Evolutionary conservation across 1,284 basidiomycete genomes (phyloP).

Genomic region (Ceratobasidium sp.): DNA sequence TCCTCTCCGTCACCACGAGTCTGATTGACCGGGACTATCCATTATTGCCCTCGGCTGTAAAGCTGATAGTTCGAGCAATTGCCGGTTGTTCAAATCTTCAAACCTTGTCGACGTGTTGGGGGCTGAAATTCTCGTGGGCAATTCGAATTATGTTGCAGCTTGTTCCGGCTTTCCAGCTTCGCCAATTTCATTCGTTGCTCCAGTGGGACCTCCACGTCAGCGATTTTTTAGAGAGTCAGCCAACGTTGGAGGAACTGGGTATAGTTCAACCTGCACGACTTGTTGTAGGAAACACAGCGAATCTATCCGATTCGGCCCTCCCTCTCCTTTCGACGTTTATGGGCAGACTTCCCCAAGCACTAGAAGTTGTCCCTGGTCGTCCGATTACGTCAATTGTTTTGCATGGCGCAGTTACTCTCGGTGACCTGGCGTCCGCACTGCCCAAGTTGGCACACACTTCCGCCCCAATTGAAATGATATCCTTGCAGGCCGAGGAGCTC

Average conservation of each 20-base stretch:
- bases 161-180: conserved; percentile 9
- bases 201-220: conserved; percentile 16
- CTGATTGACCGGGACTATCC: conserved; percentile 1
- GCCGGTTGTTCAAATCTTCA: conserved; percentile 25
- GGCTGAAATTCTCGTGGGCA: no score
- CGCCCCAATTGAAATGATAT: neutral
- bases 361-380: conserved; percentile 5
- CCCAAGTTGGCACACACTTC: conserved; percentile 12
- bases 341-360: conserved; percentile 14
- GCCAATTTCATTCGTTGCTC: conserved; percentile 18
- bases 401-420: conserved; percentile 19
- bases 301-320: neutral
- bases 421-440: conserved; percentile 8
- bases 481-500: conserved; percentile 13
- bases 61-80: conserved; percentile 2
- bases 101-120: conserved; percentile 14
- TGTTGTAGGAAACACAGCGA: neutral
- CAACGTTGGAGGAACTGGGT: neutral
- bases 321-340: conserved; percentile 13
- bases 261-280: conserved; percentile 8
- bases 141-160: no score
- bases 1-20: neutral
- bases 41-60: conserved; percentile 16
- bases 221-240: conserved; percentile 16
- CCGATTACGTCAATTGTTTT: conserved; percentile 10